Evolutionary conservation across 2,329 filamentous ascomycete species (phyloP).

Genomic region (Sarocladium brachiariae): DNA sequence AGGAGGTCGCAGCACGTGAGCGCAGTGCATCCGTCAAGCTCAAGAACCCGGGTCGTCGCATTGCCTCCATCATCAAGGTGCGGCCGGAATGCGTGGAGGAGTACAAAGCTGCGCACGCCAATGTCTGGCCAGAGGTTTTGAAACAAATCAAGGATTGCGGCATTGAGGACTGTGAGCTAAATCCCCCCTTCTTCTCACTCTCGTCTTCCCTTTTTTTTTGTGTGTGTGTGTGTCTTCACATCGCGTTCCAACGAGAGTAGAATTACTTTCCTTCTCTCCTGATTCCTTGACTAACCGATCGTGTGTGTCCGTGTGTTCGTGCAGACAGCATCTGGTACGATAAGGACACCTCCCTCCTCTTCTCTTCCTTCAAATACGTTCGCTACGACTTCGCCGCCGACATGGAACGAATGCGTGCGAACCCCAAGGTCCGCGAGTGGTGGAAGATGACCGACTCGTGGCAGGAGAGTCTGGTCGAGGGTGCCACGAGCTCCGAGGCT

Average conservation of each 20-base stretch:
- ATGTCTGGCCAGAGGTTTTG: constrained; percentile 71
- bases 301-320: too few relatives aligned
- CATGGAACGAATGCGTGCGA: constrained; percentile 69
- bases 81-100: constrained; percentile 58
- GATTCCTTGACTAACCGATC: too few relatives aligned
- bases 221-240: too few relatives aligned
- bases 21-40: constrained; percentile 4
- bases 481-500: constrained; percentile 50
- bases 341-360: constrained; percentile 54
- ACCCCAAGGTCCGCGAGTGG: constrained; percentile 69
- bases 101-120: constrained; percentile 68
- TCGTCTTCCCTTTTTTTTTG: background rate
- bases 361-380: constrained; percentile 73
- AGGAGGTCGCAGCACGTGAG: background rate
- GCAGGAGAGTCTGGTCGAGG: constrained; percentile 59
- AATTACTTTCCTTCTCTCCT: too few relatives aligned
- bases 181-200: background rate
- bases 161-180: constrained; percentile 59
- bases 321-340: constrained; percentile 70
- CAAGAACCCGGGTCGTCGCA: constrained; percentile 42
- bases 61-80: constrained; percentile 68
- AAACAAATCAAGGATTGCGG: constrained; percentile 70
- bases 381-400: constrained; percentile 65
- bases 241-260: too few relatives aligned
- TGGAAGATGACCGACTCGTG: constrained; percentile 74